Evolutionary conservation across 352 stramenopile genomes (phyloP), one percentile per base, ranked within the genome.

Genomic region (Plasmopara halstedii): DNA sequence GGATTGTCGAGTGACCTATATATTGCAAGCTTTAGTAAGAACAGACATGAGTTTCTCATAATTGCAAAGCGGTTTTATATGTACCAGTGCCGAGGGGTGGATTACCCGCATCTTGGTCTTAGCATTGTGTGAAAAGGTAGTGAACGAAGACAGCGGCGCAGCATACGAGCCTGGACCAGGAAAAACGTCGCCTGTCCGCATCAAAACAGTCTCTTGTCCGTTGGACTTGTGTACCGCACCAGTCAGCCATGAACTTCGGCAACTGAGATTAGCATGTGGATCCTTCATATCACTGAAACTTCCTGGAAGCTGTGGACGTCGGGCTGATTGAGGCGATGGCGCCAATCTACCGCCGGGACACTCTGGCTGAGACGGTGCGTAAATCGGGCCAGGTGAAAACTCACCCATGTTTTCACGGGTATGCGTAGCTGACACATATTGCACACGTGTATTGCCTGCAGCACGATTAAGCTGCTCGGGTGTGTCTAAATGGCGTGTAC

Each of bases 391-490:
- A 25, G 80, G 80, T 7, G 80, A 91, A 51, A 89, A 91, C 64
- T 89, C 80, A 47, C 73, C 80, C 77, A 91, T 88, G 45, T 91
- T 91, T 40, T 91, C 80, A 19, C 80, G 77, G 11, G 67, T 83
- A 53, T 91, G 80, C 21, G 74, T 75, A 5, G 71, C 46, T 15
- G 80, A 89, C 27, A 89, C 73, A 46, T 86, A 86, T 46, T 88
- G 80, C 22, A 89, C 70, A 33, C 80, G 77, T 17, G 67, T 68
- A 14, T 77, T 76, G 27, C 46, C 49, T 38, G 67, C 50, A 9
- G 38, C 46, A 18, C 56, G 62, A n/a, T 56, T 63, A 47, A 66
- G 71, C 10, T 56, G 62, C 22, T 62, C 58, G 11, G 26, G 2
- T 6, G 11, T 7, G 14, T 56, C 41, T 2, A 71, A 48, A 39